phyloP scores from a whole-genome alignment of 2,329 filamentous ascomycete genomes.

The Epichloe bromicola region DNA sequence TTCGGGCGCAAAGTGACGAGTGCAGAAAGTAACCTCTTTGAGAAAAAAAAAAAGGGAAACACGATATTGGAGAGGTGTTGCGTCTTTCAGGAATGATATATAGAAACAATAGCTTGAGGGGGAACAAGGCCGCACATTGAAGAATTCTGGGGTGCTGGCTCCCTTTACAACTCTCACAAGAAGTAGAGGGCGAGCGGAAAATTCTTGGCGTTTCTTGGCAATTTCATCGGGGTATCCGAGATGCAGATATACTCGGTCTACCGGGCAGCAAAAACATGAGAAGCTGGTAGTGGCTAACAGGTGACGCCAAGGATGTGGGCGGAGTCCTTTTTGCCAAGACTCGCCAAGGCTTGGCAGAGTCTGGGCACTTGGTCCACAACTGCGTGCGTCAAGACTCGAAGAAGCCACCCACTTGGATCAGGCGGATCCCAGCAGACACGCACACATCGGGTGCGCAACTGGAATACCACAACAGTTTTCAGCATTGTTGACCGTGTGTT shows the following conservation, averaged over 20 bases:
- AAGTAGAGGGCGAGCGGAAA: slow-evolving; percentile 25
- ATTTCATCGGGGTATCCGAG: slow-evolving; percentile 10
- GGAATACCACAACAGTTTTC: background rate
- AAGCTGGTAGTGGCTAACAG: background rate
- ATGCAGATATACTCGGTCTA: slow-evolving; percentile 3
- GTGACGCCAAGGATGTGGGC: slow-evolving; percentile 12
- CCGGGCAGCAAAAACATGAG: background rate
- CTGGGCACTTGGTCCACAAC: slow-evolving; percentile 23
- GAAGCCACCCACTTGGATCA: background rate
- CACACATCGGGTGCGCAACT: background rate
- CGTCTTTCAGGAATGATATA: background rate
- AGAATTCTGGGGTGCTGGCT: slow-evolving; percentile 16
- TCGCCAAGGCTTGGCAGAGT: slow-evolving; percentile 24
- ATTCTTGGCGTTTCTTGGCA: slow-evolving; percentile 23
- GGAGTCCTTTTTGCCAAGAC: slow-evolving; percentile 21
- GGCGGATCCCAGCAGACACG: slow-evolving; percentile 1
- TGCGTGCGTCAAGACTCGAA: slow-evolving; percentile 1
- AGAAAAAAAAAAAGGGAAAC: background rate
- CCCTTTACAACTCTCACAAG: slow-evolving; percentile 24
- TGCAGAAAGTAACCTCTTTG: background rate
- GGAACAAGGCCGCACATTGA: background rate
- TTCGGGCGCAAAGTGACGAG: background rate
- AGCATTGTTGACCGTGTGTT: background rate
- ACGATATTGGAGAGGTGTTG: background rate
- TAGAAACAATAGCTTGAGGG: background rate